A percentile compares a stretch with the other conserved stretches of the same genome.
phyloP scores from a whole-genome alignment of 1,284 basidiomycete species.

The Athelia sp. region DNA sequence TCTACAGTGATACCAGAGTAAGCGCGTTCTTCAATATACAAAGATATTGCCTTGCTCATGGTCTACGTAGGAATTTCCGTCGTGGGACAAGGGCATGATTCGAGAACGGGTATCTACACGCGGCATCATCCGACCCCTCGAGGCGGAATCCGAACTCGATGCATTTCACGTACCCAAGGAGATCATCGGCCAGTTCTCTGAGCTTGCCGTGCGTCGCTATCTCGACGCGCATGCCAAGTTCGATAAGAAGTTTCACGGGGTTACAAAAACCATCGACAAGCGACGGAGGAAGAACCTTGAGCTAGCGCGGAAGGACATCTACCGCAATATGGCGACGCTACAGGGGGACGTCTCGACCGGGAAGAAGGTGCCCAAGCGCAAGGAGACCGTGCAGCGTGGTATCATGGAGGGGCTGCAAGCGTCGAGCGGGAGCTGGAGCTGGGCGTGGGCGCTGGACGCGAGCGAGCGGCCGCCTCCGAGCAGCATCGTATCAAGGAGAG shows the following conservation, averaged over 20 bases:
- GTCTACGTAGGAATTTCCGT: constrained; percentile 24
- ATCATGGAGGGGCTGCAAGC: constrained; percentile 45
- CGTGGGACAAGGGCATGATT: constrained; percentile 56
- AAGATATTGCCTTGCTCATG: neutral
- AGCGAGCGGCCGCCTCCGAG: constrained; percentile 76
- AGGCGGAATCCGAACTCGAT: constrained; percentile 60
- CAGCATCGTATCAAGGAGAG: constrained; percentile 74
- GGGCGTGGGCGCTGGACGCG: constrained; percentile 74
- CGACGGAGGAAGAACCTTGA: constrained; percentile 54
- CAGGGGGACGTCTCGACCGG: constrained; percentile 23
- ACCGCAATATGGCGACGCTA: constrained; percentile 41
- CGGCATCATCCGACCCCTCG: constrained; percentile 77
- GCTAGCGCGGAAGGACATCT: constrained; percentile 52
- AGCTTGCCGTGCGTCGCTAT: constrained; percentile 60
- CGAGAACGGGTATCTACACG: constrained; percentile 82
- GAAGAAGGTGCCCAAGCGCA: constrained; percentile 20
- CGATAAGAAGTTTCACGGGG: constrained; percentile 57
- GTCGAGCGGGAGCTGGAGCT: constrained; percentile 53
- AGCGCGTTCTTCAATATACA: neutral
- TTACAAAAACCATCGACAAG: constrained; percentile 53
- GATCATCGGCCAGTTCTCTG: constrained; percentile 66
- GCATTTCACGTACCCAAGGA: constrained; percentile 62
- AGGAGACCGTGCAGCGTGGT: constrained; percentile 19
- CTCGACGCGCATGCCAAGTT: constrained; percentile 51
- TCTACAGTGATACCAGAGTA: neutral